Conservation (phyloP, 1,284 basidiomycete species). For the Coniferiporia weirii region DNA sequence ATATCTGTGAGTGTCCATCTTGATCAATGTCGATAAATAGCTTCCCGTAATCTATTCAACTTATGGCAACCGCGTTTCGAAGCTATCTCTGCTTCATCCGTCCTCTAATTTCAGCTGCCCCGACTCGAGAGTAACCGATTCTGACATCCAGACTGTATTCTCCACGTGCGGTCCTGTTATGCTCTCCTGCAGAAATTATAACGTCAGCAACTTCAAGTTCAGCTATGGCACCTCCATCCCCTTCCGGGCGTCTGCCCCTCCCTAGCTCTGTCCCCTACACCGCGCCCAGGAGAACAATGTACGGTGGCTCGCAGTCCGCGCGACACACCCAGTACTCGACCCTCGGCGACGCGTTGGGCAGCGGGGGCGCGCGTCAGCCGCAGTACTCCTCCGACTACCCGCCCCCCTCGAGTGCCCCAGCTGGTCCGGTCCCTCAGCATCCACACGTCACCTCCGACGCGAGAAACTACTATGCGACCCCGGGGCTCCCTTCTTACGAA, state of each 20-base stretch:
- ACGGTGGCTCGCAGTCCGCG: conserved; percentile 9
- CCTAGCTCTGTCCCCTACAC: conserved; percentile 1
- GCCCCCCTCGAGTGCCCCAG: conserved; percentile 22
- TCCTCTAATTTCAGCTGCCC: conserved; percentile 9
- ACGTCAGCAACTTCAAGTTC: background rate
- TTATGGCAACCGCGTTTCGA: conserved; percentile 4
- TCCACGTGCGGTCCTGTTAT: conserved; percentile 15
- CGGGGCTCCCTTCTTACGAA: conserved; percentile 48
- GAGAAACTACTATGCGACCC: conserved; percentile 49
- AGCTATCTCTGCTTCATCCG: conserved; percentile 2
- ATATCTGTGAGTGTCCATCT: conserved; percentile 10
- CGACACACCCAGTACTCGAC: conserved; percentile 17
- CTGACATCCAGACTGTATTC: conserved; percentile 5
- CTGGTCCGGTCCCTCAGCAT: conserved; percentile 17
- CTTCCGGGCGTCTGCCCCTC: conserved; percentile 5
- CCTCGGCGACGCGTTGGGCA: conserved; percentile 20
- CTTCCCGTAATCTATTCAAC: background rate
- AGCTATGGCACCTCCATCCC: conserved; percentile 14
- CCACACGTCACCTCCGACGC: conserved; percentile 48
- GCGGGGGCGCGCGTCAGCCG: conserved; percentile 6
- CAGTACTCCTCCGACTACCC: conserved; percentile 16
- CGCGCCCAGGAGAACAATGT: conserved; percentile 6
- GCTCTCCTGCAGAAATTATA: conserved; percentile 7
- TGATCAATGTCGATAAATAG: conserved; percentile 11
- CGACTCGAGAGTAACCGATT: background rate